These are phyloP conservation scores for Irpex sp. DNA, from an alignment of 1,284 basidiomycete genomes.

Conservation along the genomic window DNA sequence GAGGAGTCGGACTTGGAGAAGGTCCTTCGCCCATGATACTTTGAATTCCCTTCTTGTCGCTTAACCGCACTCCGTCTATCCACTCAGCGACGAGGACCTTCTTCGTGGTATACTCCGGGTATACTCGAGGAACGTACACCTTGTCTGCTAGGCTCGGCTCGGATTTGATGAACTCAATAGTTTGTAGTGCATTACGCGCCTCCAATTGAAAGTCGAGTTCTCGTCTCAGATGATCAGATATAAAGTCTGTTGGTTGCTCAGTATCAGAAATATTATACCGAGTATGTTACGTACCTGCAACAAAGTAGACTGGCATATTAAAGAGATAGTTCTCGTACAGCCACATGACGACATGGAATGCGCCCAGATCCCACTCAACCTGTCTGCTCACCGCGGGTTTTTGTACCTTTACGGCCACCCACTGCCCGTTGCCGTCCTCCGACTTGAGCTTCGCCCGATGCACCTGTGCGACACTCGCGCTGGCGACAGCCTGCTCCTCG, in stretches of 20 bases:
- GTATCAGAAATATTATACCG: neutral
- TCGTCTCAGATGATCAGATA: constrained; percentile 75
- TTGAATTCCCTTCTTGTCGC: constrained; percentile 57
- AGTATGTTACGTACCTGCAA: constrained; percentile 49
- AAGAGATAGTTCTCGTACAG: constrained; percentile 72
- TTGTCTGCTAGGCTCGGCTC: constrained; percentile 67
- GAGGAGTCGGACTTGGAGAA: constrained; percentile 22
- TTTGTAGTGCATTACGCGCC: constrained; percentile 61
- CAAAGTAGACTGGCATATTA: constrained; percentile 73
- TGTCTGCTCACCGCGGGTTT: constrained; percentile 85
- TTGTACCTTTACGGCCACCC: constrained; percentile 92
- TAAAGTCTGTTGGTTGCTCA: constrained; percentile 51
- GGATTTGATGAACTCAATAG: constrained; percentile 51
- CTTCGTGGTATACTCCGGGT: constrained; percentile 69
- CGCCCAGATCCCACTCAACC: constrained; percentile 78
- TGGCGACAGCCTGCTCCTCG: constrained; percentile 71
- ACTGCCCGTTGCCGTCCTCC: constrained; percentile 32
- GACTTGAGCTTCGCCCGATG: constrained; percentile 71
- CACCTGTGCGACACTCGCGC: constrained; percentile 88
- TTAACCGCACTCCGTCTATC: constrained; percentile 79
- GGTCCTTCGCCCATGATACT: constrained; percentile 52
- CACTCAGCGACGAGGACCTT: constrained; percentile 85
- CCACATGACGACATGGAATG: constrained; percentile 68
- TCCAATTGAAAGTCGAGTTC: constrained; percentile 83
- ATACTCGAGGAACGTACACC: constrained; percentile 80